These are phyloP conservation scores for Phytophthora litchii DNA, from an alignment of 352 stramenopile genomes.

Conservation along the genomic window DNA sequence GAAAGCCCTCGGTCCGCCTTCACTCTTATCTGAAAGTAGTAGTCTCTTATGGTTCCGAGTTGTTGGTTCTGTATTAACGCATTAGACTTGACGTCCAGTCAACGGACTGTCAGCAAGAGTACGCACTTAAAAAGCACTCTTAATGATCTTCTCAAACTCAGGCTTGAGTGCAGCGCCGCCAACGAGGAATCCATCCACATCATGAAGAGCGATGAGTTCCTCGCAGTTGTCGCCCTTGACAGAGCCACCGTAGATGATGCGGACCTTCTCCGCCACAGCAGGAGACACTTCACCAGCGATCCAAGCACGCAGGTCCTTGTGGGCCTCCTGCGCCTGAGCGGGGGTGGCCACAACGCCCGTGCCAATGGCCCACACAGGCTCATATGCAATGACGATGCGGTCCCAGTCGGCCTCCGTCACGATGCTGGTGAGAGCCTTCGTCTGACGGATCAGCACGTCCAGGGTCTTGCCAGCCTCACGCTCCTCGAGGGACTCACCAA, in stretches of 20 bases:
- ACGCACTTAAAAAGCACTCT: slow-evolving; percentile 42
- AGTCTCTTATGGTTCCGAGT: background rate
- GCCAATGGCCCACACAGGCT: slow-evolving; percentile 96
- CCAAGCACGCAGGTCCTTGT: slow-evolving; percentile 81
- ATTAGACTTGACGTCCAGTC: slow-evolving; percentile 8
- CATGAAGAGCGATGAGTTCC: slow-evolving; percentile 79
- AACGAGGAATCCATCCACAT: slow-evolving; percentile 91
- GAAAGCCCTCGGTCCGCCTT: slow-evolving; percentile 16
- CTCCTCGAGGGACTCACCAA: slow-evolving; percentile 92
- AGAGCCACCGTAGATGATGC: slow-evolving; percentile 90
- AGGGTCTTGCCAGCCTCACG: slow-evolving; percentile 86
- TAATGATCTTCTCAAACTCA: slow-evolving; percentile 89
- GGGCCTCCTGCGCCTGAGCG: slow-evolving; percentile 91
- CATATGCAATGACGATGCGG: slow-evolving; percentile 93
- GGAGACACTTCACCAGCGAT: slow-evolving; percentile 59
- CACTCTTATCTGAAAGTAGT: slow-evolving; percentile 28
- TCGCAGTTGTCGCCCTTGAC: slow-evolving; percentile 88
- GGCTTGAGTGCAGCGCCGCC: slow-evolving; percentile 89
- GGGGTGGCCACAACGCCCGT: slow-evolving; percentile 93
- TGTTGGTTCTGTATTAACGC: slow-evolving; percentile 19
- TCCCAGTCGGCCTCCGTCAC: slow-evolving; percentile 75
- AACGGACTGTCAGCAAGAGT: slow-evolving; percentile 2
- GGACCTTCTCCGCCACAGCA: slow-evolving; percentile 59
- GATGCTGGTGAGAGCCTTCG: slow-evolving; percentile 88
- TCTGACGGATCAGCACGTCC: slow-evolving; percentile 92